phyloP scores from a whole-genome alignment of 768 basidiomycete genomes.

The Lactarius hengduanensis region DNA sequence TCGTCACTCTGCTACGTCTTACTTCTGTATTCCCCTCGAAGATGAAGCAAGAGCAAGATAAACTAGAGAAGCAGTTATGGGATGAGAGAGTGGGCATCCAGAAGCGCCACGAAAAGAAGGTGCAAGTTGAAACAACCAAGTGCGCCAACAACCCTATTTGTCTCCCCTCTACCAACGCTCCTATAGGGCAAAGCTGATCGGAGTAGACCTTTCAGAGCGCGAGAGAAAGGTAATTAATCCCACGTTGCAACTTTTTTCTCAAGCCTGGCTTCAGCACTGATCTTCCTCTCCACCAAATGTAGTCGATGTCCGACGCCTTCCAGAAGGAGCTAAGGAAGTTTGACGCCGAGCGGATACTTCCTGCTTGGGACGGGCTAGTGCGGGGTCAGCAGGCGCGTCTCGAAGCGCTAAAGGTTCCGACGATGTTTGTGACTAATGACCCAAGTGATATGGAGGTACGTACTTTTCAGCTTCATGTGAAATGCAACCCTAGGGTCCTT shows the following conservation, averaged over 20 bases:
- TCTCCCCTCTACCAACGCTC: slow-evolving; percentile 2
- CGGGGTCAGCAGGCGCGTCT: slow-evolving; percentile 67
- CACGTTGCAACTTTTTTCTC: slow-evolving; percentile 30
- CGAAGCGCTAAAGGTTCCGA: slow-evolving; percentile 60
- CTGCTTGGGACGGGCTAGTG: slow-evolving; percentile 76
- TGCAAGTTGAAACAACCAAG: slow-evolving; percentile 67
- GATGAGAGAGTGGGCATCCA: slow-evolving; percentile 62
- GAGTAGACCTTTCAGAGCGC: slow-evolving; percentile 61
- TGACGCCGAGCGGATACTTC: slow-evolving; percentile 64
- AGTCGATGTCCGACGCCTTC: slow-evolving; percentile 68
- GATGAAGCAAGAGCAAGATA: slow-evolving; percentile 72
- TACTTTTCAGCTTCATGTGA: slow-evolving; percentile 16
- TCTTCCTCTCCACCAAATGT: slow-evolving; percentile 16
- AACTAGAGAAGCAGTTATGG: slow-evolving; percentile 67
- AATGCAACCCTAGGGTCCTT: neutral
- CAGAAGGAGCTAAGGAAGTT: slow-evolving; percentile 64
- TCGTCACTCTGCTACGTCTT: neutral
- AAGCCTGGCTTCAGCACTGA: slow-evolving; percentile 9
- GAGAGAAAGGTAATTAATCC: slow-evolving; percentile 53
- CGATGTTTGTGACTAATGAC: slow-evolving; percentile 61
- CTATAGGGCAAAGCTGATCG: slow-evolving; percentile 64
- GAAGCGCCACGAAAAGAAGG: slow-evolving; percentile 66
- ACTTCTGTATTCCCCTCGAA: slow-evolving; percentile 32
- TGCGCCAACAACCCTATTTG: slow-evolving; percentile 36
- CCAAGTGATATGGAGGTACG: slow-evolving; percentile 56